These are phyloP conservation scores for Trichoderma aggressivum DNA, from an alignment of 2,329 filamentous ascomycete genomes.

Conservation along the genomic window DNA sequence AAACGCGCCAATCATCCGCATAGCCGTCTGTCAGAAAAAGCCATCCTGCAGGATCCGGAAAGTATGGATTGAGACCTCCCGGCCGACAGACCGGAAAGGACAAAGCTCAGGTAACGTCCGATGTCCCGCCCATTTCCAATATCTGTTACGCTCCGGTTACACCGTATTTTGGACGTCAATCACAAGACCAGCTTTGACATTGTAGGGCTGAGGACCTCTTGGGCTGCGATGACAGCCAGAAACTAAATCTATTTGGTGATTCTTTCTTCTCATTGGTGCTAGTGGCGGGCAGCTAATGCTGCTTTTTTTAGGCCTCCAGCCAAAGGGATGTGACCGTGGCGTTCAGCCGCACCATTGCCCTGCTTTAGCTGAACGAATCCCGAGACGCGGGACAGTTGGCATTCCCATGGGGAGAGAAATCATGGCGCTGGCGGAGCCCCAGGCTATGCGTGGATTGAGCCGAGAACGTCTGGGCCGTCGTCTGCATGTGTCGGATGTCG, in stretches of 20 bases:
- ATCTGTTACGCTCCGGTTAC: background rate
- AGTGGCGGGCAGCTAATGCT: background rate
- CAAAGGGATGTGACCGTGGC: background rate
- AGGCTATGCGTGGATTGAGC: background rate
- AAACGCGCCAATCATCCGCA: background rate
- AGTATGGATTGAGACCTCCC: background rate
- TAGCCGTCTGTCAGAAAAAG: background rate
- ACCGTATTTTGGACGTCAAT: background rate
- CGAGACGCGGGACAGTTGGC: slow-evolving; percentile 7
- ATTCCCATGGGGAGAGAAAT: background rate
- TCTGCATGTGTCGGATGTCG: background rate
- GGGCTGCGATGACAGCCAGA: background rate
- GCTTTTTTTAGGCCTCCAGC: slow-evolving; percentile 14
- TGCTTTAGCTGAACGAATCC: slow-evolving; percentile 5
- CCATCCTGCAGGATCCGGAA: slow-evolving; percentile 7
- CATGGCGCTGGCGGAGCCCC: background rate
- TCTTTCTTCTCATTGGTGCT: background rate
- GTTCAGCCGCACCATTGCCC: slow-evolving; percentile 11
- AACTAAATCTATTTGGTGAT: background rate
- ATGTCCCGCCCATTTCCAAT: background rate
- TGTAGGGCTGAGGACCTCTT: slow-evolving; percentile 1
- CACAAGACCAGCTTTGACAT: slow-evolving; percentile 3
- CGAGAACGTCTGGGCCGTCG: background rate
- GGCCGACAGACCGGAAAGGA: slow-evolving; percentile 2
- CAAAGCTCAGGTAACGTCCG: background rate